Evolutionary conservation across 2,329 filamentous ascomycete species (phyloP).

Genomic region (Microdochium nivale): DNA sequence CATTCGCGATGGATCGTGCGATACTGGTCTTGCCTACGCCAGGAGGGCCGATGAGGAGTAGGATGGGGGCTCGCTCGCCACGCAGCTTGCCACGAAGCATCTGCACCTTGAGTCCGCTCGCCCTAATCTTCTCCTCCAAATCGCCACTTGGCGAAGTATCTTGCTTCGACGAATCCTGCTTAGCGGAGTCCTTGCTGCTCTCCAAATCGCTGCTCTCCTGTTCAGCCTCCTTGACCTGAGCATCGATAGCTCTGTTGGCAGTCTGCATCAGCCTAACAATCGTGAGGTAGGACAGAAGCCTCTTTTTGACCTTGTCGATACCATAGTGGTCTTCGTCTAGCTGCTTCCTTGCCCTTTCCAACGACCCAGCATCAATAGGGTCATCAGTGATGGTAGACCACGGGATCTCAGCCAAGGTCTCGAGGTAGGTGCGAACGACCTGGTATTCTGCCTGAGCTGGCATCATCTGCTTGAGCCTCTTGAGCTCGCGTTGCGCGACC

Average conservation of each 20-base stretch:
- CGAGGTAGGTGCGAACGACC: conserved; percentile 85
- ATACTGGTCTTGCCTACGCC: conserved; percentile 95
- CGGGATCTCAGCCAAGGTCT: conserved; percentile 88
- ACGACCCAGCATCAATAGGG: conserved; percentile 70
- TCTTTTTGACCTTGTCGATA: conserved; percentile 93
- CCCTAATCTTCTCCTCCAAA: conserved; percentile 27
- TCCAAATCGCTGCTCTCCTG: conserved; percentile 41
- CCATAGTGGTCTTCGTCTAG: conserved; percentile 96
- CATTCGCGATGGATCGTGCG: conserved; percentile 85
- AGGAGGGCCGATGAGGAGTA: conserved; percentile 86
- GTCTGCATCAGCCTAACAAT: conserved; percentile 93
- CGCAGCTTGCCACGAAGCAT: conserved; percentile 74
- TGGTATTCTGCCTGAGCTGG: conserved; percentile 94
- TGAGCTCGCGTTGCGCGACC: conserved; percentile 83
- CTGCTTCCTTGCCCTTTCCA: conserved; percentile 75
- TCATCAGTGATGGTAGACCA: conserved; percentile 84
- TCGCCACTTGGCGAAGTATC: conserved; percentile 25
- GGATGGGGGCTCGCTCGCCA: conserved; percentile 91
- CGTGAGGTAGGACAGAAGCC: conserved; percentile 87
- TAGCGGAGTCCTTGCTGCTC: conserved; percentile 23
- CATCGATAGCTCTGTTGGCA: conserved; percentile 74
- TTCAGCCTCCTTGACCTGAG: conserved; percentile 62
- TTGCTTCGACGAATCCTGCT: conserved; percentile 13
- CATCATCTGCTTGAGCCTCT: conserved; percentile 87
- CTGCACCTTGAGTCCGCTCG: conserved; percentile 56